Percentiles rank a stretch among this genome's conserved stretches.
Conservation (phyloP, 2,329 filamentous ascomycete genomes). For the Zymoseptoria brevis region DNA sequence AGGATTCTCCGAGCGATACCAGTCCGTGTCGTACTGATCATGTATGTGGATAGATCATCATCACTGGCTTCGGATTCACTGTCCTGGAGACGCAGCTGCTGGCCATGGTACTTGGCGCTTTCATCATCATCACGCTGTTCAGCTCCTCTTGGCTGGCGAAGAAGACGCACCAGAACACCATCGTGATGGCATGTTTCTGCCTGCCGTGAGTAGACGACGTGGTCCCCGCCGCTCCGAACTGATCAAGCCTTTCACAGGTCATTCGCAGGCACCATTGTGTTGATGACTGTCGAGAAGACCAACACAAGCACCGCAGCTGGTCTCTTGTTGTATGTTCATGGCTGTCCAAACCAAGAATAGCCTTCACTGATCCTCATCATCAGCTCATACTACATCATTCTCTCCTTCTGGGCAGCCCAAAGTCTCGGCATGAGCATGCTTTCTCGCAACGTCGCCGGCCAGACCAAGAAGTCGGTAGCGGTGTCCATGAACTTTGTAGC, state of each 20-base stretch:
- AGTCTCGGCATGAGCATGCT: constrained; percentile 23
- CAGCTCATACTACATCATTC: constrained; percentile 61
- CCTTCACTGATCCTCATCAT: not conserved
- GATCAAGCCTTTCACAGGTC: constrained; percentile 39
- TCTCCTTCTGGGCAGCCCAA: constrained; percentile 66
- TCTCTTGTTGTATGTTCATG: constrained; percentile 46
- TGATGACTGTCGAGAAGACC: constrained; percentile 59
- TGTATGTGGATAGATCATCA: constrained; percentile 47
- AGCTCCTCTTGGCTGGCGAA: constrained; percentile 60
- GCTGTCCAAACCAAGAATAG: not conserved
- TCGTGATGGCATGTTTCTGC: constrained; percentile 58
- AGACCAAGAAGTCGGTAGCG: constrained; percentile 63
- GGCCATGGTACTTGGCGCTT: constrained; percentile 65
- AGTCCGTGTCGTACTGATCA: not conserved
- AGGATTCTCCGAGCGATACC: not conserved
- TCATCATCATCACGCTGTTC: constrained; percentile 64
- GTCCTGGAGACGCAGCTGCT: constrained; percentile 62
- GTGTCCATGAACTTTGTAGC: constrained; percentile 63
- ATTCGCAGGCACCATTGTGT: constrained; percentile 62
- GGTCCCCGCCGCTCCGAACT: not conserved
- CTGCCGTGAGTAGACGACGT: constrained; percentile 46
- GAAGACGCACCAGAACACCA: constrained; percentile 59
- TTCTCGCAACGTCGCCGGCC: constrained; percentile 58
- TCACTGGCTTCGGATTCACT: constrained; percentile 59
- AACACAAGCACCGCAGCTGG: constrained; percentile 54